These are phyloP conservation scores for Clathrus columnatus DNA, from an alignment of 768 basidiomycete genomes.

Conservation along the genomic window DNA sequence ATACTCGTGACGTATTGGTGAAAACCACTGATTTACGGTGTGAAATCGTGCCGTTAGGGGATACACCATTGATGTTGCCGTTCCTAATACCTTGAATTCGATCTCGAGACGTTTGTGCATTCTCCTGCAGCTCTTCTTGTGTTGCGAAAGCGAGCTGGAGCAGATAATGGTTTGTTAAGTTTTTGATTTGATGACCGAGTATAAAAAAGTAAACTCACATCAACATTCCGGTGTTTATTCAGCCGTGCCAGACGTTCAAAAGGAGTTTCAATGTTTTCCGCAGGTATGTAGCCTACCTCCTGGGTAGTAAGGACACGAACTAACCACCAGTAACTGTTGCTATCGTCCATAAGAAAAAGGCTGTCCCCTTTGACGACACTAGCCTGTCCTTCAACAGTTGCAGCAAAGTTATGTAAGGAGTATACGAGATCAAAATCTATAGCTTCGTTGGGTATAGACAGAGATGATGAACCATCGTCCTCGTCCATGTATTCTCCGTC, in stretches of 20 bases:
- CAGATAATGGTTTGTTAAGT: background rate
- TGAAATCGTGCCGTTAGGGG: conserved; percentile 14
- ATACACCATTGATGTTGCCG: conserved; percentile 15
- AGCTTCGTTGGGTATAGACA: conserved; percentile 83
- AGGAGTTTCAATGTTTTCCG: conserved; percentile 98
- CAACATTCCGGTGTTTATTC: conserved; percentile 96
- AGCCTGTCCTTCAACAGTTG: conserved; percentile 97
- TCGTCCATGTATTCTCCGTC: conserved; percentile 66
- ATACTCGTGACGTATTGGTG: conserved; percentile 53
- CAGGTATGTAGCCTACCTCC: conserved; percentile 97
- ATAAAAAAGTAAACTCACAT: conserved; percentile 45
- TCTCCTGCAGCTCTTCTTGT: conserved; percentile 56
- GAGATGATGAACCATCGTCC: conserved; percentile 69
- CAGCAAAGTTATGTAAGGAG: conserved; percentile 92
- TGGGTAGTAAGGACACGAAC: conserved; percentile 97
- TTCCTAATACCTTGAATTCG: conserved; percentile 35
- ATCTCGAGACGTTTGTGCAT: conserved; percentile 40
- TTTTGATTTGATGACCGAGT: conserved; percentile 6
- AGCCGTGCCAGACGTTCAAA: conserved; percentile 91
- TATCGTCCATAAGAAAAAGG: conserved; percentile 93
- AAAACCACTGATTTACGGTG: conserved; percentile 57
- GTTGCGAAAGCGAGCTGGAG: conserved; percentile 66
- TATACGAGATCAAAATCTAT: conserved; percentile 93
- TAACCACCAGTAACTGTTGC: conserved; percentile 99
- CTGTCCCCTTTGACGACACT: conserved; percentile 98